phyloP scores from a whole-genome alignment of 352 stramenopile genomes.

The Pythium folliculosum region DNA sequence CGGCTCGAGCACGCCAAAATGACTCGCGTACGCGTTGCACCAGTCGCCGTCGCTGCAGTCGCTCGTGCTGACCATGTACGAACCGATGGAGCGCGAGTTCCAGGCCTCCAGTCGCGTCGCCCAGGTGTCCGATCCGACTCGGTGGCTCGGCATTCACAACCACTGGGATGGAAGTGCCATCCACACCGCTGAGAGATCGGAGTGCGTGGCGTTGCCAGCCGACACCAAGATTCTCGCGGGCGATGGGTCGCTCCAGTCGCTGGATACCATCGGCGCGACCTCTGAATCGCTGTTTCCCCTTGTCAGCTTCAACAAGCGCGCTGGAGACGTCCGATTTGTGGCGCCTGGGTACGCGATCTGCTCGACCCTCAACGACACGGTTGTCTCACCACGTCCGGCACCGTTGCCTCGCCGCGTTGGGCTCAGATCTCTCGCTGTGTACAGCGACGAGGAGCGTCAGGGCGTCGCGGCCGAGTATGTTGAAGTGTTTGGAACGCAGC shows the following conservation, averaged over 20 bases:
- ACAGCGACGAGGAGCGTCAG: slow-evolving; percentile 2
- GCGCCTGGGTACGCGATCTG: neutral
- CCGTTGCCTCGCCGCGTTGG: neutral
- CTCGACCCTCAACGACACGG: neutral
- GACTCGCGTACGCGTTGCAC: slow-evolving; percentile 1
- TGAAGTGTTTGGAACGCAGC: neutral
- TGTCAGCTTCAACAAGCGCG: neutral
- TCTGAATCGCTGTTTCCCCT: neutral
- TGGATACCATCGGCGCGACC: neutral
- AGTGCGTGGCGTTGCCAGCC: neutral
- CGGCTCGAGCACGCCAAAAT: slow-evolving; percentile 6
- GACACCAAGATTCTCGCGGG: neutral
- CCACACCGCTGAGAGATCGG: neutral
- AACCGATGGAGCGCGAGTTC: neutral
- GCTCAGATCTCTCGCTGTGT: neutral
- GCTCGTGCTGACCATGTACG: slow-evolving; percentile 8
- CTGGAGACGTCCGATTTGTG: neutral
- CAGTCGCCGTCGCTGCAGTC: slow-evolving; percentile 2
- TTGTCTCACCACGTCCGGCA: no score
- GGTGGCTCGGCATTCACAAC: neutral
- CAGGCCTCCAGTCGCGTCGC: neutral
- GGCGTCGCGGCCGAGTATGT: slow-evolving; percentile 6
- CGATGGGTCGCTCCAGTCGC: neutral
- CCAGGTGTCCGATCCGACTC: neutral
- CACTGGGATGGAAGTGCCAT: neutral